Percentiles rank a stretch among this genome's conserved stretches.
Evolutionary conservation across 495 filamentous ascomycete species (phyloP).

Genomic region (Penicillium goetzii): DNA sequence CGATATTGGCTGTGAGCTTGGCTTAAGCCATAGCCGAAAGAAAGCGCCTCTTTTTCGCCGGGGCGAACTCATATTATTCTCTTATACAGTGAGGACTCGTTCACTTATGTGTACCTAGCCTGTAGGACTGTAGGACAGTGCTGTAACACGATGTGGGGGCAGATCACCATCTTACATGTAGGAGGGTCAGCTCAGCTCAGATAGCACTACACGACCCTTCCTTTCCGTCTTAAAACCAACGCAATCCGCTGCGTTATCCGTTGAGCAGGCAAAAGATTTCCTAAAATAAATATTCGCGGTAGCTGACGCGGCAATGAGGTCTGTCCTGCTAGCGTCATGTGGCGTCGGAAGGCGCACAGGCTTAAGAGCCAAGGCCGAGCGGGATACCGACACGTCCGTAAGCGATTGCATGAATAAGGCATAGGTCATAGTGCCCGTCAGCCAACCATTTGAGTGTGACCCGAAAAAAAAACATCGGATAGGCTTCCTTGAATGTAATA

Average conservation of each 20-base stretch:
- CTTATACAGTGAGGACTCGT: not conserved
- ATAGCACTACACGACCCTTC: not conserved
- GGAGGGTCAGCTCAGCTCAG: not conserved
- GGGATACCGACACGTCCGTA: not conserved
- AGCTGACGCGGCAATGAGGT: not conserved
- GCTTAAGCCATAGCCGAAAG: not conserved
- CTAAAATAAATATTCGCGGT: not conserved
- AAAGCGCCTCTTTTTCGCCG: not conserved
- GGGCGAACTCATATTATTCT: not conserved
- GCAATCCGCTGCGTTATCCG: not conserved
- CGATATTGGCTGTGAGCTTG: not conserved
- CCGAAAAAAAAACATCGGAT: too few species aligned
- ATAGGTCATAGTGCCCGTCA: not conserved
- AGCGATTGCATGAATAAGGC: not conserved
- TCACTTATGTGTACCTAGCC: too few species aligned
- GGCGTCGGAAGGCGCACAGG: not conserved
- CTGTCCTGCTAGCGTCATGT: constrained; percentile 5
- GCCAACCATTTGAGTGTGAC: not conserved
- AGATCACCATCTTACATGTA: not conserved
- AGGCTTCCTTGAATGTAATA: too few species aligned
- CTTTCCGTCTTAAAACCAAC: not conserved
- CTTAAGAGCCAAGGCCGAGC: not conserved
- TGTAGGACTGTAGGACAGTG: not conserved
- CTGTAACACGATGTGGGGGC: not conserved
- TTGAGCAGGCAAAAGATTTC: not conserved